Base-by-base conservation (phyloP, 2,329 filamentous ascomycete species). In the Coniella lustricola region DNA sequence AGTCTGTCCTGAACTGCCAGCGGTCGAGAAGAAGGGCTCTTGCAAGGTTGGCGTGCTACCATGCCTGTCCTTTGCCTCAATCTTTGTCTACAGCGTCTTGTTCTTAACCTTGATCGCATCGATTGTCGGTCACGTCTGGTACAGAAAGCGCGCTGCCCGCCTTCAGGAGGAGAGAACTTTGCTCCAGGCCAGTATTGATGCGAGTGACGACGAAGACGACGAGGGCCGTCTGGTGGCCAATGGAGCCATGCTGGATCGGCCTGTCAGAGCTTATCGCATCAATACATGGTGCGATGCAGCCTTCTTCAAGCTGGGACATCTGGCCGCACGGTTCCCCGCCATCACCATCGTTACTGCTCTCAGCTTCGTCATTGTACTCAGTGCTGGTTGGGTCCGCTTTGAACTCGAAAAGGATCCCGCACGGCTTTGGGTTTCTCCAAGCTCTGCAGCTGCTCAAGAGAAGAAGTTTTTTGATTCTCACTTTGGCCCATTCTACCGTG, bases 401-500 rank as follows among this genome's bases (percentile, higher is more conserved):
- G 77, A 87, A n/a, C 75, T 98, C 32, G 93, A 97, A 65, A 87
- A 76, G 18, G 86, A 97, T 54, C 93, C 93, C 5, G 93, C 94
- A 10, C 82, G 87, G 41, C 72, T 98, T 8, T 98, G 93, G 93
- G 93, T 98, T n/a, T 90, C 91, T 59, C 93, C 93, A 7, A 85
- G 86, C 8, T 97, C 93, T 3, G 80, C 83, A 42, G 91, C 94
- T 17, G 93, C 93, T 0, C 79, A 89, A 62, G 91, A 98, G 64
- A 98, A 98, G 69, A 77, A 78, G 1, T 98, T 94, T 63, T 98
- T 97, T 56, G 94, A 98, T 62, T 65, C 79, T 32, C 90, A 89
- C 58, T 98, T 98, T 63, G 94, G 93, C 0, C 90, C 91, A 0
- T 98, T 98, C 62, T 98, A 93, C 67, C 86, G 93, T 35, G 86